Base-by-base conservation (phyloP, 139 green algal genomes). In the Picochlorum sp. region DNA sequence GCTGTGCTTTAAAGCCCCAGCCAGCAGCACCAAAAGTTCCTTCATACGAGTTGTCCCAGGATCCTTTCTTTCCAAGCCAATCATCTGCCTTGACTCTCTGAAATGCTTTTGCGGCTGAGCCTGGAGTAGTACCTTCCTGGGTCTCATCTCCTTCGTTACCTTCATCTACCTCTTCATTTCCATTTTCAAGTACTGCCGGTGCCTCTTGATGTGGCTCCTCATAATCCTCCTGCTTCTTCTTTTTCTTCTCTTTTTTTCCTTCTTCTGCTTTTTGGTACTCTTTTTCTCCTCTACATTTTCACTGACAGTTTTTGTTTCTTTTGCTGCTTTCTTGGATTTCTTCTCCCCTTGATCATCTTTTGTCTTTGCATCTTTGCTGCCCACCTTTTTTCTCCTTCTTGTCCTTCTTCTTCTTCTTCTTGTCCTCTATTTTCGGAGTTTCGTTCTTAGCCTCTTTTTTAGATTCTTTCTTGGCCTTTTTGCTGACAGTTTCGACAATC, bases 1-100 rank as follows among this genome's bases (percentile, higher is more conserved):
- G 75, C 65, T 97, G 85, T 55, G 92, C 92, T 65, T 93, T 95
- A 66, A 83, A 89, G n/a, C 92, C 92, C 85, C 85, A 98, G 20
- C 92, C 92, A 54, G 74, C 77, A 23, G 69, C 57, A 11, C 88
- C 88, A 71, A 92, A 85, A 0, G 74, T 81, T 34, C 67, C 80
- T 37, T 83, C 60, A 45, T 91, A 94, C 8, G 85, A 89, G 63
- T 87, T 80, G 65, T 89, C 68, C 51, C 80, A 84, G 16, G 80
- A 63, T n/a, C 83, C 89, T 77, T 87, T 86, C 70, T 88, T 85
- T 34, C 66, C 78, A 37, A 95, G 69, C 89, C 89, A 96, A 69
- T 89, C 79, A 15, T 86, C 73, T 5, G 66, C 77, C 50, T 92
- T 85, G 1, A 95, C 87, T 9, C 87, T 79, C 74, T 95, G 85